Evolutionary conservation across 345 rosid genomes (phyloP).

Genomic region (Aquilaria sinensis): DNA sequence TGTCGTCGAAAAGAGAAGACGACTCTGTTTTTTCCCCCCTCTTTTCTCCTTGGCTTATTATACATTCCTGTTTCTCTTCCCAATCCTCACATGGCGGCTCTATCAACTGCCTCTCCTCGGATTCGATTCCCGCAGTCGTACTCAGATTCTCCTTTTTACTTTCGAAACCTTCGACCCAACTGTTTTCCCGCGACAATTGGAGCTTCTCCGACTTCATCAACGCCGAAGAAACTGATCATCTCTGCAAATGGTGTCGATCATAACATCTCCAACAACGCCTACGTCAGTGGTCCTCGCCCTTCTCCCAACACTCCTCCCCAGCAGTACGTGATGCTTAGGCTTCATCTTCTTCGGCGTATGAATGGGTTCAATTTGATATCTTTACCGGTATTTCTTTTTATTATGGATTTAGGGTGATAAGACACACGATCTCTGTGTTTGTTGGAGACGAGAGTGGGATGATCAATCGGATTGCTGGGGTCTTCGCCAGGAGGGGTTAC

Average conservation of each 20-base stretch:
- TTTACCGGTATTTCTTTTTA: neutral
- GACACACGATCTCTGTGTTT: conserved; percentile 72
- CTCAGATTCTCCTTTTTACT: conserved; percentile 15
- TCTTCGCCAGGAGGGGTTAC: conserved; percentile 80
- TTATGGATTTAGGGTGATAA: conserved; percentile 41
- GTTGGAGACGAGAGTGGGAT: conserved; percentile 95
- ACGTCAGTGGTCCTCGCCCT: conserved; percentile 12
- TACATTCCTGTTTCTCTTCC: neutral
- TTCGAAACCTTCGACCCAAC: conserved; percentile 12
- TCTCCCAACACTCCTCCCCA: conserved; percentile 21
- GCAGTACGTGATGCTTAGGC: conserved; percentile 22
- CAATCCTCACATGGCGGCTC: conserved; percentile 33
- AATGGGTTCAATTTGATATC: neutral
- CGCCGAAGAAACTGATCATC: conserved; percentile 19
- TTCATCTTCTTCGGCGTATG: neutral
- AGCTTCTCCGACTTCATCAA: conserved; percentile 2
- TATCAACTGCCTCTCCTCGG: conserved; percentile 14
- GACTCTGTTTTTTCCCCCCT: too few relatives aligned
- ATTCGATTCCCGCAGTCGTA: conserved; percentile 13
- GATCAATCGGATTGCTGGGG: conserved; percentile 88
- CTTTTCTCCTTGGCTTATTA: too few relatives aligned
- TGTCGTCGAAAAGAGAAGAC: too few relatives aligned
- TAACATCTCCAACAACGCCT: conserved; percentile 19
- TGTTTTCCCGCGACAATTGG: conserved; percentile 19
- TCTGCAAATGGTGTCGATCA: conserved; percentile 28